Conservation (phyloP, 164 flowering plant genomes). For the Vitis amurensis region DNA sequence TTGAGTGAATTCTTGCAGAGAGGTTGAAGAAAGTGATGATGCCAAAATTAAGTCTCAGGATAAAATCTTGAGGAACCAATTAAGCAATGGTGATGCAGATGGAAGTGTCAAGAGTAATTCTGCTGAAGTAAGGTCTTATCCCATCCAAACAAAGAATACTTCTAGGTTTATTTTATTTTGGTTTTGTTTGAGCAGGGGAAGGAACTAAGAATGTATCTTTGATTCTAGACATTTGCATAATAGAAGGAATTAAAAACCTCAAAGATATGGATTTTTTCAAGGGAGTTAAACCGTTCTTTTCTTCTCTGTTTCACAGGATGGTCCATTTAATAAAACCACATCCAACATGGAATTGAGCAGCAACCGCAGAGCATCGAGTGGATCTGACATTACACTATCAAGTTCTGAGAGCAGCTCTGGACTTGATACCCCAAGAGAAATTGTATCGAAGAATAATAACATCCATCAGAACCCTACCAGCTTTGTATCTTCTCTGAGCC, state of each 20-base stretch:
- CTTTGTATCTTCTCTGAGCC: constrained; percentile 31
- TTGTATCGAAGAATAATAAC: constrained; percentile 28
- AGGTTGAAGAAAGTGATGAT: constrained; percentile 46
- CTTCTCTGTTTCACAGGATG: constrained; percentile 35
- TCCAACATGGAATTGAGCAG: constrained; percentile 36
- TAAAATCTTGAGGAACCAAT: constrained; percentile 41
- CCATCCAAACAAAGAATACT: constrained; percentile 5
- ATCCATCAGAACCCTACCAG: constrained; percentile 35
- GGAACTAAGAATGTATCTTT: background rate
- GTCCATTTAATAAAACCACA: constrained; percentile 12
- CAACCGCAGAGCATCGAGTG: constrained; percentile 41
- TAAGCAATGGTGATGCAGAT: constrained; percentile 38
- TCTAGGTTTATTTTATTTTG: background rate
- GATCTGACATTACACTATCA: constrained; percentile 66
- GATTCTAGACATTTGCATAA: background rate
- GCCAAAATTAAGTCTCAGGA: constrained; percentile 26
- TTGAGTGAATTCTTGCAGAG: constrained; percentile 35
- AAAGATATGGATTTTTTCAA: background rate
- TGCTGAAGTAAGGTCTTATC: constrained; percentile 47
- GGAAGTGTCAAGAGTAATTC: constrained; percentile 26
- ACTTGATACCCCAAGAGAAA: constrained; percentile 57
- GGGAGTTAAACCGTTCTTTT: background rate
- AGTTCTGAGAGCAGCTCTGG: constrained; percentile 78
- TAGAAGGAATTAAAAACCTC: background rate
- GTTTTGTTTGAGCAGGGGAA: background rate